phyloP scores from a whole-genome alignment of 2,329 filamentous ascomycete species.

The Colletotrichum limetticola region DNA sequence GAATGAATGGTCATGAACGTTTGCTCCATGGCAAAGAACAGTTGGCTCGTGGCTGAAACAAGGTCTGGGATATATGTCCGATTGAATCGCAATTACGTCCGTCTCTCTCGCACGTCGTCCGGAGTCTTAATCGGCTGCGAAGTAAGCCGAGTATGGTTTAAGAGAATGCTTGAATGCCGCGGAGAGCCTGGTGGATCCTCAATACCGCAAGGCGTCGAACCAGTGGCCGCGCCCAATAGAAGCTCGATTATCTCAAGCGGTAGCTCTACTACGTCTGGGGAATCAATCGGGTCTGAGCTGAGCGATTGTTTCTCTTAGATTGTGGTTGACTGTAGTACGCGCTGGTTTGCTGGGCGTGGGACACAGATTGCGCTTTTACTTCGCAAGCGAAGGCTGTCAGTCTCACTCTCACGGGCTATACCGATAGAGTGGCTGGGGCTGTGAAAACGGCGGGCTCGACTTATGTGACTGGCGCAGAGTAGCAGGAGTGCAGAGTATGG shows the following conservation, averaged over 20 bases:
- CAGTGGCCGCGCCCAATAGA: not conserved
- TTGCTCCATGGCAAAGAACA: constrained; percentile 71
- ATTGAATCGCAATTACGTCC: not conserved
- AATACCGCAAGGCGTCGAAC: not conserved
- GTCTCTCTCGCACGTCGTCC: not conserved
- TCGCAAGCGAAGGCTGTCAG: constrained; percentile 8
- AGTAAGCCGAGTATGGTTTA: not conserved
- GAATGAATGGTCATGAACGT: constrained; percentile 90
- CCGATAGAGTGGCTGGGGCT: not conserved
- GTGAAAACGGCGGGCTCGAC: not conserved
- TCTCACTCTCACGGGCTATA: constrained; percentile 1
- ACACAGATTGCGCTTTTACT: constrained; percentile 4
- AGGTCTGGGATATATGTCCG: constrained; percentile 16
- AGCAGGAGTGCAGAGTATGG: not conserved
- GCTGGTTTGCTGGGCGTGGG: not conserved
- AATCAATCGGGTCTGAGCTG: not conserved
- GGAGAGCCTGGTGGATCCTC: not conserved
- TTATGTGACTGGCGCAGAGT: not conserved
- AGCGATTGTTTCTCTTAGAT: not conserved
- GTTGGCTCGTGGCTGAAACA: constrained; percentile 10
- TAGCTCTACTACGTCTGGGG: not conserved
- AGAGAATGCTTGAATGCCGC: not conserved
- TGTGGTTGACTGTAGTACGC: not conserved
- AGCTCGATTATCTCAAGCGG: not conserved
- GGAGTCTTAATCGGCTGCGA: not conserved